phyloP scores from a whole-genome alignment of 371 early-diverging fungal species.

The Mortierella sp. region DNA sequence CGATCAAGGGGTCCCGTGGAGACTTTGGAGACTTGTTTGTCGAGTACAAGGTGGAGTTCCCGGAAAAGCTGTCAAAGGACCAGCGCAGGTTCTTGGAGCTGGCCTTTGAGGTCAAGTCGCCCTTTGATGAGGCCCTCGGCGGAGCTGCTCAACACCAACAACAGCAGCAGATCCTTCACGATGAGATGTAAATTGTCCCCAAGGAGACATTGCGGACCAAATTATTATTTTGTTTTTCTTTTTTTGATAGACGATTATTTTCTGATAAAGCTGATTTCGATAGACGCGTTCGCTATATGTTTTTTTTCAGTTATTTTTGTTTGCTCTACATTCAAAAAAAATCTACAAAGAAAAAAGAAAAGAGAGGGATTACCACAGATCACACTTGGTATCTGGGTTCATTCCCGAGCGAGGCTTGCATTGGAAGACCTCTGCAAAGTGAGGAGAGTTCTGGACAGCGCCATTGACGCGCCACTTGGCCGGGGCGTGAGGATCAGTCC shows the following conservation, averaged over 20 bases:
- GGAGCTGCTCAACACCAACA: background rate
- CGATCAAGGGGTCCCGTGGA: slow-evolving; percentile 60
- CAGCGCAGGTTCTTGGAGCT: slow-evolving; percentile 25
- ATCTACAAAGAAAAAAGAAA: background rate
- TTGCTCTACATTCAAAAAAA: background rate
- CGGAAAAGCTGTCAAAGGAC: slow-evolving; percentile 59
- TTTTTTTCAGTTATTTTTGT: background rate
- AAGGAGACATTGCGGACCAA: background rate
- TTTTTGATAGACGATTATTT: background rate
- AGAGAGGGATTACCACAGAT: slow-evolving; percentile 61
- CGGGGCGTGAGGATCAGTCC: slow-evolving; percentile 69
- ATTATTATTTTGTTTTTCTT: too few species aligned
- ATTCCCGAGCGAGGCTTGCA: slow-evolving; percentile 68
- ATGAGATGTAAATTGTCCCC: slow-evolving; percentile 40
- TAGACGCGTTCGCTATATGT: background rate
- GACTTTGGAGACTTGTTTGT: slow-evolving; percentile 90
- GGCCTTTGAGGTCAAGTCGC: slow-evolving; percentile 35
- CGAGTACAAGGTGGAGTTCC: slow-evolving; percentile 91
- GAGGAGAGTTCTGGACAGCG: slow-evolving; percentile 70
- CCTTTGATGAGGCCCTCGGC: slow-evolving; percentile 33
- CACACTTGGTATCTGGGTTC: slow-evolving; percentile 71
- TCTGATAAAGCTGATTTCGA: background rate
- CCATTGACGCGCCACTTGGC: slow-evolving; percentile 76
- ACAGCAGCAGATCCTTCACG: slow-evolving; percentile 47
- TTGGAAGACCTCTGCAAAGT: slow-evolving; percentile 75